phyloP scores from a whole-genome alignment of 2,329 filamentous ascomycete species.

The Coniochaeta prunicola region DNA sequence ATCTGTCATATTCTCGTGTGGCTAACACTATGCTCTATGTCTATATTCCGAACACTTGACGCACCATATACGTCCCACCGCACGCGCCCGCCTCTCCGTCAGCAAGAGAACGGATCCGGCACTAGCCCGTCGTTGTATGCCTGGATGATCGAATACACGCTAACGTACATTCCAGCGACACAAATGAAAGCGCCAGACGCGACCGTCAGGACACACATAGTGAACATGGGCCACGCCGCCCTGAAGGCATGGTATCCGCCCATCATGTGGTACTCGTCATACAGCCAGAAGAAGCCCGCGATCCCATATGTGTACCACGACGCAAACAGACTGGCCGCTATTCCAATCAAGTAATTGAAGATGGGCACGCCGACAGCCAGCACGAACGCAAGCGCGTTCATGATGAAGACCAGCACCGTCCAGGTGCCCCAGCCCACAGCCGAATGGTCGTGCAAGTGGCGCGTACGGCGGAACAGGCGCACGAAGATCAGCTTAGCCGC shows the following conservation, averaged over 20 bases:
- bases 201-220: conserved; percentile 31
- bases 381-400: conserved; percentile 35
- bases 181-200: conserved; percentile 39
- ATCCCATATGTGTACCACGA: conserved; percentile 48
- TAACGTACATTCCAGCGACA: conserved; percentile 41
- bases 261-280: conserved; percentile 36
- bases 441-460: conserved; percentile 40
- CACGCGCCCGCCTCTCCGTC: not conserved
- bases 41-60: not conserved
- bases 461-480: conserved; percentile 35
- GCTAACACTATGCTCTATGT: not conserved
- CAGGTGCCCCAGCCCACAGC: conserved; percentile 38
- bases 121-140: not conserved
- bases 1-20: not conserved
- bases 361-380: conserved; percentile 41
- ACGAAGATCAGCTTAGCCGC: conserved; percentile 45
- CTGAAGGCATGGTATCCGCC: conserved; percentile 30
- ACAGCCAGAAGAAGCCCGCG: conserved; percentile 44
- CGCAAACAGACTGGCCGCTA: conserved; percentile 42
- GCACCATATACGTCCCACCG: not conserved
- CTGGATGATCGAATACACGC: conserved; percentile 24
- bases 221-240: conserved; percentile 27
- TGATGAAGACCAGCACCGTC: conserved; percentile 34
- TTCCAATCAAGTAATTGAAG: conserved; percentile 45
- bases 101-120: conserved; percentile 4